These are phyloP conservation scores for Lenwebbia sp. DNA, from an alignment of 345 rosid genomes.

Conservation along the genomic window DNA sequence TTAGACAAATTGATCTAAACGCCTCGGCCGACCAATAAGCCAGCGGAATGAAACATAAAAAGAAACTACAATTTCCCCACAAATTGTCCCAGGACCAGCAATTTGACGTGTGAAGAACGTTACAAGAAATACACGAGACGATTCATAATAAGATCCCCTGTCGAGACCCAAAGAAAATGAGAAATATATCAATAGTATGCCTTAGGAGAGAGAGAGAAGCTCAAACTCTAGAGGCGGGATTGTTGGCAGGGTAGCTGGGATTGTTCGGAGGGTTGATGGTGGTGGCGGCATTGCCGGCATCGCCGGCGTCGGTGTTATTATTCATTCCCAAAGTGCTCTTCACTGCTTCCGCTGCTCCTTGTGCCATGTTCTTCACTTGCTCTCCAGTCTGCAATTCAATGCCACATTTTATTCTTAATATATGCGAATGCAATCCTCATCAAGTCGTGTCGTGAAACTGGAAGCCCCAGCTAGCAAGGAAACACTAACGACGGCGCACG, in stretches of 20 bases:
- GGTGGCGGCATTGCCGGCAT: background rate
- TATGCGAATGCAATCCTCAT: background rate
- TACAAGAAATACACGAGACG: background rate
- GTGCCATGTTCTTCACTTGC: conserved; percentile 7
- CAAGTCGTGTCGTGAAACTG: background rate
- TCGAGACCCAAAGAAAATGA: background rate
- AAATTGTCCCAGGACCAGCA: background rate
- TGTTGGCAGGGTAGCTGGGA: conserved; percentile 1
- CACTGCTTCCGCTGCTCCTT: background rate
- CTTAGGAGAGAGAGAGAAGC: background rate
- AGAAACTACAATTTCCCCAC: background rate
- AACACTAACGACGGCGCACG: background rate
- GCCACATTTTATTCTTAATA: background rate
- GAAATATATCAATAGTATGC: background rate
- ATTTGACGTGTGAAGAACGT: background rate
- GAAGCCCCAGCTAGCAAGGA: background rate
- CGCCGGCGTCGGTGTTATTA: background rate
- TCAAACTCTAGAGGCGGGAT: background rate
- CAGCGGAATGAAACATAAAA: background rate
- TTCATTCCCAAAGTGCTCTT: conserved; percentile 27
- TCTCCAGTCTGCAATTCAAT: conserved; percentile 22
- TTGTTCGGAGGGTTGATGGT: background rate
- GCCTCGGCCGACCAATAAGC: background rate
- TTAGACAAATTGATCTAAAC: background rate
- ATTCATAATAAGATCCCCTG: background rate